Base-by-base conservation (phyloP, 2,329 filamentous ascomycete genomes). In the Juglanconis sp. region DNA sequence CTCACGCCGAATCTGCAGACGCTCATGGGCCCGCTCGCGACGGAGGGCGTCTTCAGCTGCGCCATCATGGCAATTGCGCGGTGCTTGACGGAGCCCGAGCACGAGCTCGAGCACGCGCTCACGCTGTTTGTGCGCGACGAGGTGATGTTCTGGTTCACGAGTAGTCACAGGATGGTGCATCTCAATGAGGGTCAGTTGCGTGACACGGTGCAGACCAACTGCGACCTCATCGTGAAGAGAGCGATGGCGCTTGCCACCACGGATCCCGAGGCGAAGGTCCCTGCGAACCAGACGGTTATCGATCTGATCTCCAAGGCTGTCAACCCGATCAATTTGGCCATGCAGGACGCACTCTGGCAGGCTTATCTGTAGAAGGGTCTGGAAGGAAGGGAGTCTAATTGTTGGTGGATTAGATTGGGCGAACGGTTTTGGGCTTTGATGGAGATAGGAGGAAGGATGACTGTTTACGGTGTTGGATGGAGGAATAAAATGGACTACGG, bases 341-440 rank as follows among this genome's bases (percentile, higher is more conserved):
- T 91, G 74, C 93, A 90, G 70, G 95, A 99, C 80, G 87, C 93
- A 61, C 78, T 99, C 68, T 99, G 95, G 92, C 98, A 98, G 94
- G 89, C 92, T 31, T 99, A 96, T 79, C 78, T 98, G 71, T 98
- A 81, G 40, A 17, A 11, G 10, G 8, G 42, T 17, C 17, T 58
- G 44, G 44, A 47, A 47, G n/a, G 44, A 47, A 30, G 17, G 44
- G 17, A 31, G 9, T 11, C 13, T 8, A 30, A 17, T 47, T 11
- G 44, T 17, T 5, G 34, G 9, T 49, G 36, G 10, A 9, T 51
- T n/a, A 3, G 5, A 47, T 4, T 13, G 7, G 42, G 46, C 4
- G 30, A 42, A 42, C n/a, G 38, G 38, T 38, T 35, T 11, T 34
- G 10, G 24, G 30, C 50, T 35, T 13, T n/a, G 50, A 15, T 38